Evolutionary conservation across 129 eudicot species (phyloP).

Genomic region (Flaveria bidentis): DNA sequence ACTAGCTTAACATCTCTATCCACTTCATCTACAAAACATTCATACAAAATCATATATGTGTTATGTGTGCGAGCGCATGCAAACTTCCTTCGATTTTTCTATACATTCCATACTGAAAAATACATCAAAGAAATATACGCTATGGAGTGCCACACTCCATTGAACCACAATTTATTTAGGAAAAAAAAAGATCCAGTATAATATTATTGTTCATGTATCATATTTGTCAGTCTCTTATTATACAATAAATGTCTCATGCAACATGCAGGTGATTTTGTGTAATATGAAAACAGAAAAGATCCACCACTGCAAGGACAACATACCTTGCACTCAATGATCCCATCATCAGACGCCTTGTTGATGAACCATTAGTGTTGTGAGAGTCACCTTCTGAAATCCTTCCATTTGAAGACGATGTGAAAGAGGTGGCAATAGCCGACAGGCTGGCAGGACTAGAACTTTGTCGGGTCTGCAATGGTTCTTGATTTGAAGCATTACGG

Average conservation of each 20-base stretch:
- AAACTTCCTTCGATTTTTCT: neutral
- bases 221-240: neutral
- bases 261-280: conserved; percentile 1
- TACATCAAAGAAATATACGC: neutral
- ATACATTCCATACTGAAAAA: neutral
- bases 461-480: conserved; percentile 53
- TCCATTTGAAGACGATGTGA: conserved; percentile 44
- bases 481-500: conserved; percentile 75
- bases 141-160: conserved; percentile 1
- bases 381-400: conserved; percentile 55
- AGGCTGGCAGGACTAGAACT: conserved; percentile 42
- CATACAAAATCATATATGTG: neutral
- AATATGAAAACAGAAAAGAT: conserved; percentile 4
- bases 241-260: neutral
- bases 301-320: neutral
- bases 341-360: conserved; percentile 48
- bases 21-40: neutral
- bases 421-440: conserved; percentile 44
- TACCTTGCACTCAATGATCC: conserved; percentile 63
- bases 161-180: neutral
- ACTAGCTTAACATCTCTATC: neutral
- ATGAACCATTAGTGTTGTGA: conserved; percentile 37
- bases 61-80: neutral
- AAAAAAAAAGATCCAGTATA: neutral
- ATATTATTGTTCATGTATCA: neutral